Conservation (phyloP, 768 basidiomycete genomes). For the Hirschioporus abietinus region DNA sequence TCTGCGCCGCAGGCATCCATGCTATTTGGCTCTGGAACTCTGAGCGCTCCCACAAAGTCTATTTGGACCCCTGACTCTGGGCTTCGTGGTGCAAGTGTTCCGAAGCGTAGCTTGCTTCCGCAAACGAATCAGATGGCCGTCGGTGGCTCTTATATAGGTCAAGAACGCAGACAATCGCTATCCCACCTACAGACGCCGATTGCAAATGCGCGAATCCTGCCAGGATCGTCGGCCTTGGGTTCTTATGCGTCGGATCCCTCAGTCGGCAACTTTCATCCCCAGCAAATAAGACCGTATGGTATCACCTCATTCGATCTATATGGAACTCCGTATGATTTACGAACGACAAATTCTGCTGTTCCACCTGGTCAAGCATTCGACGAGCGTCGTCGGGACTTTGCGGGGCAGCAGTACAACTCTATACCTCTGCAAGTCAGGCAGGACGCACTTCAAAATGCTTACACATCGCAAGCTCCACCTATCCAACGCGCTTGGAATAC, state of each 20-base stretch:
- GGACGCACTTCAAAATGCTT: not conserved
- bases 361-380: not conserved
- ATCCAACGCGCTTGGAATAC: constrained; percentile 5
- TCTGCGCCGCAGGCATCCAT: constrained; percentile 1
- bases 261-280: not conserved
- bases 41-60: not conserved
- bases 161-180: not conserved
- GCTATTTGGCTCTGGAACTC: not conserved
- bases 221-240: not conserved
- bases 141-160: not conserved
- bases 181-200: not conserved
- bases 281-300: not conserved
- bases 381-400: not conserved
- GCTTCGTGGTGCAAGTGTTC: not conserved
- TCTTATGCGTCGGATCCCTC: not conserved
- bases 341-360: not conserved
- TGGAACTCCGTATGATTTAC: not conserved
- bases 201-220: not conserved
- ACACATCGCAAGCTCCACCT: not conserved
- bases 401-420: not conserved
- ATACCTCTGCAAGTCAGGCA: not conserved
- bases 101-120: not conserved
- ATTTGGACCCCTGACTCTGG: not conserved
- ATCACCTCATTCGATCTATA: not conserved
- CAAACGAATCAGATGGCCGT: not conserved